Percentiles rank a stretch among this genome's conserved stretches.
phyloP scores from a whole-genome alignment of 2,329 filamentous ascomycete species.

The Ploettnerulaceae sp. region DNA sequence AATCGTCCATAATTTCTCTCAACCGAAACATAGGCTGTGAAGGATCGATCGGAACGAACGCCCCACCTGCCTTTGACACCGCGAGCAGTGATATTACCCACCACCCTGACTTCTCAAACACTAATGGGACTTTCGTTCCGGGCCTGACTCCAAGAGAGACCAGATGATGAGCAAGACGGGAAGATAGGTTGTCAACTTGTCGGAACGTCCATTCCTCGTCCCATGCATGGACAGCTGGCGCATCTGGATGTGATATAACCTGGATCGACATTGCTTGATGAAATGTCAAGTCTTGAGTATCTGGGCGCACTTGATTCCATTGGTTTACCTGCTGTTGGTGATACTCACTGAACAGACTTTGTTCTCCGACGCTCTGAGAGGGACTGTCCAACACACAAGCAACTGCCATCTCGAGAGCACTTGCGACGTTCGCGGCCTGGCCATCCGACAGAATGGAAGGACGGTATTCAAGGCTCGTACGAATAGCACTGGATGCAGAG shows the following conservation, averaged over 20 bases:
- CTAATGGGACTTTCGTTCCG: conserved; percentile 19
- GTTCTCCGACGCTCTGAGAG: not conserved
- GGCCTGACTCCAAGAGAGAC: conserved; percentile 12
- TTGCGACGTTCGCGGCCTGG: conserved; percentile 1
- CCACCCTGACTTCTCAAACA: conserved; percentile 29
- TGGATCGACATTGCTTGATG: not conserved
- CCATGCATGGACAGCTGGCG: conserved; percentile 18
- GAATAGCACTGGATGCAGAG: not conserved
- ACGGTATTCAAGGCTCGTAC: not conserved
- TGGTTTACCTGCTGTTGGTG: not conserved
- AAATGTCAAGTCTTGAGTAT: not conserved
- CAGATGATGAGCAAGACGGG: conserved; percentile 18
- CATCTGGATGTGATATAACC: not conserved
- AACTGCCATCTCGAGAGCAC: conserved; percentile 1
- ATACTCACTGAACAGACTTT: not conserved
- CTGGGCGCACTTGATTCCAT: not conserved
- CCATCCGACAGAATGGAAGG: not conserved
- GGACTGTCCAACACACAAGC: not conserved
- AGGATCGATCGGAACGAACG: conserved; percentile 30
- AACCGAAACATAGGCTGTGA: conserved; percentile 7
- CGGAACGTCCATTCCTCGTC: conserved; percentile 26
- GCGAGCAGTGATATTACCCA: conserved; percentile 29
- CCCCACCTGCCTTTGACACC: conserved; percentile 29
- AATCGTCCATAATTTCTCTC: conserved; percentile 3
- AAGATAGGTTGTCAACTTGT: conserved; percentile 25